These are phyloP conservation scores for Blastobotrys americana DNA, from an alignment of 805 yeast genomes.

Conservation along the genomic window DNA sequence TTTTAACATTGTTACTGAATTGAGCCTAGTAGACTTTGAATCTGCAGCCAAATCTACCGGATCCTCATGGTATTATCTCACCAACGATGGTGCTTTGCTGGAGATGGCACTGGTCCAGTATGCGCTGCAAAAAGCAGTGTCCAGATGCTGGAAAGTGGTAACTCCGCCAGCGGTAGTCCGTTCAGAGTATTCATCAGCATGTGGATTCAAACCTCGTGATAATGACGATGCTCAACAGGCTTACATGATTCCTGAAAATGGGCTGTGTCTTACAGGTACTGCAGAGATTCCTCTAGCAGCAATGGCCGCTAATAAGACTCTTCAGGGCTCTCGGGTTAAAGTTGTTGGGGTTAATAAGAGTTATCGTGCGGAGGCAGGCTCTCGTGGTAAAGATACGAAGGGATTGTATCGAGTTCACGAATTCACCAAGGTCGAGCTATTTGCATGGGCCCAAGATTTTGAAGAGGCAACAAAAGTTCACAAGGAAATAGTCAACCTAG, in stretches of 20 bases:
- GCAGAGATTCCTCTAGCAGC: constrained; percentile 95
- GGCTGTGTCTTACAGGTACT: constrained; percentile 76
- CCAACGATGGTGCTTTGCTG: constrained; percentile 77
- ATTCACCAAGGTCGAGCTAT: constrained; percentile 89
- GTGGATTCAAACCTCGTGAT: constrained; percentile 94
- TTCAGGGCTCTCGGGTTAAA: constrained; percentile 46
- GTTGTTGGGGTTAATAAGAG: constrained; percentile 78
- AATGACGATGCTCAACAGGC: constrained; percentile 80
- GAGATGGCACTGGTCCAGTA: constrained; percentile 88
- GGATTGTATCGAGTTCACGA: constrained; percentile 95
- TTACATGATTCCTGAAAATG: constrained; percentile 45
- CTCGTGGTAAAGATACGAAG: constrained; percentile 85
- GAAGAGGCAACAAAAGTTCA: constrained; percentile 38
- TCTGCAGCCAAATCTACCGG: constrained; percentile 64
- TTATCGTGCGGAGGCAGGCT: constrained; percentile 95
- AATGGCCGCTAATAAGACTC: constrained; percentile 46
- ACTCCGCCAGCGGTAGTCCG: constrained; percentile 84
- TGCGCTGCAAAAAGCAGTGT: constrained; percentile 59
- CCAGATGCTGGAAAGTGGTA: constrained; percentile 59
- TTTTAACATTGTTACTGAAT: constrained; percentile 56
- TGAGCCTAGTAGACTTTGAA: constrained; percentile 61
- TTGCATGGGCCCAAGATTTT: constrained; percentile 52
- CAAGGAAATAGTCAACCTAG: constrained; percentile 55
- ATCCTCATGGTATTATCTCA: constrained; percentile 73
- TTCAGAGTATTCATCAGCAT: constrained; percentile 69